Evolutionary conservation across 768 basidiomycete species (phyloP), one percentile per base, ranked within the genome.

Genomic region (Auricularia sp.): DNA sequence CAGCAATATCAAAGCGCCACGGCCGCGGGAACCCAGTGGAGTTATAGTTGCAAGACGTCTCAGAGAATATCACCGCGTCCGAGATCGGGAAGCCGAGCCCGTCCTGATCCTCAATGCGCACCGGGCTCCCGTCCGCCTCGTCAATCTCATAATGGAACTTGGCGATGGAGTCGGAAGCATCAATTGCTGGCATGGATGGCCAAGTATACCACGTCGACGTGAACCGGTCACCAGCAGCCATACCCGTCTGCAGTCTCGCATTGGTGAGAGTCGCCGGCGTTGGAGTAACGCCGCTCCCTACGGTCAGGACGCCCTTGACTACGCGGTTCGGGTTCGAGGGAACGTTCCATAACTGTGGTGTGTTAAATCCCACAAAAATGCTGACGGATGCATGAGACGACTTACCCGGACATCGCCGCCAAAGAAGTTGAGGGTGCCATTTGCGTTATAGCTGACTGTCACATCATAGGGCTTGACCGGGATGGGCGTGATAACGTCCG

Each of bases 401-500:
- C 54, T 8, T 29, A 54, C 54, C 18, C 54, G 8, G 29, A 54
- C 11, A 7, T 54, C 54, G 13, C 39, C 39, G n/a, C 54, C 54
- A 18, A n/a, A 7, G 6, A 54, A 54, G n/a, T n/a, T 29, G 18
- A 54, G 29, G n/a, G 18, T n/a, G 11, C 54, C 54, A 4, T 54
- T 29, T 7, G n/a, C 54, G n/a, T 29, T n/a, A 18, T 54, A 29
- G n/a, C 18, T 29, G 29, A 54, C 11, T 11, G 10, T 7, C 11
- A 54, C 54, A 1, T 54, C 29, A 3, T 29, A 29, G 29, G 54
- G 54, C 54, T 54, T 54, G 54, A 54, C 54, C 11, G 54, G 18
- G 54, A 54, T n/a, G n/a, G 54, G 76, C 62, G 71, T 70, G 81
- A 63, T 78, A 65, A 79, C 75, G 13, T 80, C 77, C 35, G 80